phyloP scores from a whole-genome alignment of 768 basidiomycete genomes.

The Trametes villosa region DNA sequence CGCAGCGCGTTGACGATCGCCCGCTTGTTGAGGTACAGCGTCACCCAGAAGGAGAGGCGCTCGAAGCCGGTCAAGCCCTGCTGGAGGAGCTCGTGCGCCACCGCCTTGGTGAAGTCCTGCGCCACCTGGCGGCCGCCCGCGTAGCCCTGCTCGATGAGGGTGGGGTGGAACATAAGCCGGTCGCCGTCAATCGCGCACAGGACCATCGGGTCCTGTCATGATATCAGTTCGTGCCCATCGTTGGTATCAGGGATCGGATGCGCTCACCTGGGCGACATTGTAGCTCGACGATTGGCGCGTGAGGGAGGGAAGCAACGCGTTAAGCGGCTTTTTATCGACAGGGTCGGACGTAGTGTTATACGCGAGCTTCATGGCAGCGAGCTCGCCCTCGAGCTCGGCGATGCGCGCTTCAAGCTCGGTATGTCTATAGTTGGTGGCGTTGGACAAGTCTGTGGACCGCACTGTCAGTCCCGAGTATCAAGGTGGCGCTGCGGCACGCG shows the following conservation, averaged over 20 bases:
- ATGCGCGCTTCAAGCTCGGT: conserved; percentile 65
- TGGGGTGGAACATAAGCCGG: conserved; percentile 64
- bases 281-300: conserved; percentile 68
- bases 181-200: conserved; percentile 79
- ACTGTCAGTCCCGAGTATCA: conserved; percentile 31
- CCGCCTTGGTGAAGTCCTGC: conserved; percentile 66
- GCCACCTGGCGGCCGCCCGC: conserved; percentile 65
- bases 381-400: conserved; percentile 69
- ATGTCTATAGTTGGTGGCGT: conserved; percentile 65
- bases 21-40: conserved; percentile 69
- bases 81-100: conserved; percentile 67
- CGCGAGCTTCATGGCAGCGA: conserved; percentile 72
- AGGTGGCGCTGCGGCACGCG: conserved; percentile 50
- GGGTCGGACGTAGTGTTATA: conserved; percentile 65
- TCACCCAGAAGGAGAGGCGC: conserved; percentile 76
- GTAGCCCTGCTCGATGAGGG: conserved; percentile 63
- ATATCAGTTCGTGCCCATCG: conserved; percentile 36
- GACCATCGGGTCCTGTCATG: conserved; percentile 65
- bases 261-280: conserved; percentile 48
- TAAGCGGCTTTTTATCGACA: conserved; percentile 66
- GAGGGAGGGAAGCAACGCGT: conserved; percentile 65
- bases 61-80: conserved; percentile 65
- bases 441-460: conserved; percentile 56
- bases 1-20: conserved; percentile 56
- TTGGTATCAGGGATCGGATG: background rate